phyloP scores from a whole-genome alignment of 768 basidiomycete genomes.

The Serendipita vermifera region DNA sequence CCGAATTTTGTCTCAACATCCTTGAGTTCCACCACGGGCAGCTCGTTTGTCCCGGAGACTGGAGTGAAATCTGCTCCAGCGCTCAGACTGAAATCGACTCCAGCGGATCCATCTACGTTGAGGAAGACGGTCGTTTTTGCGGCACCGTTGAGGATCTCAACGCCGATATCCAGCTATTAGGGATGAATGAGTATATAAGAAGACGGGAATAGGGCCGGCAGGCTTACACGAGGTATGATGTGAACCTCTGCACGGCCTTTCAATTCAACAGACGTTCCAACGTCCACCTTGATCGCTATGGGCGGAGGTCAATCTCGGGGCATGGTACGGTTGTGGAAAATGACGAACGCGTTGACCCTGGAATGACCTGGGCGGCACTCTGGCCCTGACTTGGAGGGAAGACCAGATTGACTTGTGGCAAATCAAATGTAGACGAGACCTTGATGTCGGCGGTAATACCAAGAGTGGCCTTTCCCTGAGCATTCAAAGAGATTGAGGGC shows the following conservation, averaged over 20 bases:
- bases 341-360: constrained; percentile 11
- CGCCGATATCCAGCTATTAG: constrained; percentile 30
- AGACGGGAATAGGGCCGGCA: not conserved
- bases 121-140: constrained; percentile 32
- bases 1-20: constrained; percentile 6
- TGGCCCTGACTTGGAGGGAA: constrained; percentile 8
- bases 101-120: constrained; percentile 25
- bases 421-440: constrained; percentile 24
- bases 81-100: constrained; percentile 21
- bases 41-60: not conserved
- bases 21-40: not conserved
- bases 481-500: constrained; percentile 19
- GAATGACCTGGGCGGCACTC: constrained; percentile 18
- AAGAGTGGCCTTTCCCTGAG: constrained; percentile 29
- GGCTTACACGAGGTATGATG: constrained; percentile 3
- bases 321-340: not conserved
- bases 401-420: constrained; percentile 4
- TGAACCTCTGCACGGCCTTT: constrained; percentile 7
- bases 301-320: no score
- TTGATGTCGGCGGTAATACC: constrained; percentile 29
- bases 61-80: constrained; percentile 13
- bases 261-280: constrained; percentile 21
- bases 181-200: not conserved
- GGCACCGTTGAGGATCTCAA: constrained; percentile 28
- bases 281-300: not conserved